Evolutionary conservation across 2,329 filamentous ascomycete genomes (phyloP), one percentile per base, ranked within the genome.

Genomic region (Elsinoe ampelina): DNA sequence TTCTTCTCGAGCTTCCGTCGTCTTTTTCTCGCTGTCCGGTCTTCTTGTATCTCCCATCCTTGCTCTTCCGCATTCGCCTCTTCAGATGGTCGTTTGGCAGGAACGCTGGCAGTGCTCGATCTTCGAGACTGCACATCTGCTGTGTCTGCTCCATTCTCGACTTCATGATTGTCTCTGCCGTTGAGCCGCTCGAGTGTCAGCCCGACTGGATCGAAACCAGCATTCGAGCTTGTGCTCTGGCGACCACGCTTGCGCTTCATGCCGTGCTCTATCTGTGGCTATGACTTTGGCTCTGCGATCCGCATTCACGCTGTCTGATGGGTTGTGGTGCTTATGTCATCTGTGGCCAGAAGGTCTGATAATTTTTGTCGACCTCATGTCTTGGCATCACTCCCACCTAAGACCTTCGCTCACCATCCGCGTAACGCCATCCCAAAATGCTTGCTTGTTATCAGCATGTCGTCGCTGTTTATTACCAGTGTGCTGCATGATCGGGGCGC

Each of bases 1-100:
- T 78, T 78, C 41, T 68, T 75, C 41, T 72, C 39, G 66, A 68
- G 45, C 61, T 67, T 63, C 65, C 70, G 62, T 62, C 69, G 60
- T 52, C 65, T 64, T 57, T 63, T 65, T 32, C 61, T 62, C 26
- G 59, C 61, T 56, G 59, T 54, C 26, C 59, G 60, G 26, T 61
- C 59, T 35, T 50, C 48, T 13, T 62, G 64, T 1, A 57, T 61
- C 56, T 67, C 61, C 67, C 67, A 69, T 12, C 60, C 64, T 11
- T 58, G 62, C n/a, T 58, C 59, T 15, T 59, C 59, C 17, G 55
- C 61, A 17, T 22, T 52, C 6, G 19, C 10, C 2, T 30, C 26
- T 7, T 15, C 41, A 5, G 12, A 13, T 2, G 38, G 15, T 50
- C 26, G 45, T 15, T 35, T 12, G 8, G 45, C 5, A 22, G 12